Evolutionary conservation across 371 early-diverging fungal genomes (phyloP).

Genomic region (Chytridiales sp.): DNA sequence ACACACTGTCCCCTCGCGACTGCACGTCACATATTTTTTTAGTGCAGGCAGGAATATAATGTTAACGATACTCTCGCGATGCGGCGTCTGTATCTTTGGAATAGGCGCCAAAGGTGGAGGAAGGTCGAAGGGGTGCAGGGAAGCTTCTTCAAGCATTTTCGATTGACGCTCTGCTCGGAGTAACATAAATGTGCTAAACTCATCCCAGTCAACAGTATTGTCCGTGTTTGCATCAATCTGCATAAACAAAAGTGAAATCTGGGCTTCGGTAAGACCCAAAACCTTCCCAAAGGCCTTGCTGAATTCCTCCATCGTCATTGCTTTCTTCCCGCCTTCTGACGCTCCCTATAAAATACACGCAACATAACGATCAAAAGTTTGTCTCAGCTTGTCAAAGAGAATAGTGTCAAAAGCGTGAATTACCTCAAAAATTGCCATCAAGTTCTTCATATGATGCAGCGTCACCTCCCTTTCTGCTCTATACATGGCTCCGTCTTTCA

Average conservation of each 20-base stretch:
- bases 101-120: conserved; percentile 26
- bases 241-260: conserved; percentile 52
- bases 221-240: conserved; percentile 55
- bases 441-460: conserved; percentile 44
- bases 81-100: conserved; percentile 31
- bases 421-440: conserved; percentile 49
- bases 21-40: conserved; percentile 39
- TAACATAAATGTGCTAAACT: conserved; percentile 53
- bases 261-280: conserved; percentile 47
- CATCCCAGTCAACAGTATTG: conserved; percentile 52
- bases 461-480: conserved; percentile 49
- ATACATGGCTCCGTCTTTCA: conserved; percentile 43
- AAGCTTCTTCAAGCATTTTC: conserved; percentile 43
- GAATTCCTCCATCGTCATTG: conserved; percentile 45
- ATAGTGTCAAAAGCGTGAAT: not conserved
- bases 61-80: conserved; percentile 41
- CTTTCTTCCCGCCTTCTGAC: conserved; percentile 30
- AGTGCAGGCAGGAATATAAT: conserved; percentile 30
- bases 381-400: conserved; percentile 1
- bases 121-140: conserved; percentile 36
- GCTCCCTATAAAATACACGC: conserved; percentile 5
- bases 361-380: not conserved
- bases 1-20: conserved; percentile 49
- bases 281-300: conserved; percentile 45
- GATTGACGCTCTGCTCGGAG: conserved; percentile 47